Evolutionary conservation across 192 early-diverging fungal species (phyloP).

Genomic region (Backusella australiensis): DNA sequence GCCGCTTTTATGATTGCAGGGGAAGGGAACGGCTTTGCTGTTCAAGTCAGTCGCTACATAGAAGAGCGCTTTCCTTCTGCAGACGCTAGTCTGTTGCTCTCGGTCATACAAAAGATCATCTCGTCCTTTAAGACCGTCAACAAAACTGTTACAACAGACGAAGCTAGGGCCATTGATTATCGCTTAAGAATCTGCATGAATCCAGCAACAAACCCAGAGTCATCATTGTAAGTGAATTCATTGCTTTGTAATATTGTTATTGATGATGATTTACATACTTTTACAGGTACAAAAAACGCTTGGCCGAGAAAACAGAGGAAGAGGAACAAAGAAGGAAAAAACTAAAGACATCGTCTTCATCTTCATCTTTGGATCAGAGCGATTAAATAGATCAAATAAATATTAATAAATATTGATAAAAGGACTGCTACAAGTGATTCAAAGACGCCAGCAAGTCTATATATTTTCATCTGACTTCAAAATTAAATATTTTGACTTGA

Average conservation of each 20-base stretch:
- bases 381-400: neutral
- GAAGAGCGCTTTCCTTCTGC: slow-evolving; percentile 41
- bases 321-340: neutral
- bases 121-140: slow-evolving; percentile 40
- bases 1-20: slow-evolving; percentile 63
- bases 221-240: slow-evolving; percentile 47
- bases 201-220: slow-evolving; percentile 72
- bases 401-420: too few species aligned
- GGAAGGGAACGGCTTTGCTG: slow-evolving; percentile 48
- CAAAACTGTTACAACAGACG: slow-evolving; percentile 38
- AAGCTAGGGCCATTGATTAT: slow-evolving; percentile 60
- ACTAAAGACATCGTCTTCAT: neutral
- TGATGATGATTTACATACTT: neutral
- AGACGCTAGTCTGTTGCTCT: slow-evolving; percentile 34
- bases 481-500: too few species aligned
- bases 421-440: too few species aligned
- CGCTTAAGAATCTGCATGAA: slow-evolving; percentile 65
- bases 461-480: too few species aligned
- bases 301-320: neutral
- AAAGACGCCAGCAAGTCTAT: too few species aligned
- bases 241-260: neutral
- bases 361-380: neutral
- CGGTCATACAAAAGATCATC: slow-evolving; percentile 43
- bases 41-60: slow-evolving; percentile 30
- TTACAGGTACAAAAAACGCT: slow-evolving; percentile 15